Evolutionary conservation across 441 rosid species (phyloP).

Genomic region (Populus tomentosa): DNA sequence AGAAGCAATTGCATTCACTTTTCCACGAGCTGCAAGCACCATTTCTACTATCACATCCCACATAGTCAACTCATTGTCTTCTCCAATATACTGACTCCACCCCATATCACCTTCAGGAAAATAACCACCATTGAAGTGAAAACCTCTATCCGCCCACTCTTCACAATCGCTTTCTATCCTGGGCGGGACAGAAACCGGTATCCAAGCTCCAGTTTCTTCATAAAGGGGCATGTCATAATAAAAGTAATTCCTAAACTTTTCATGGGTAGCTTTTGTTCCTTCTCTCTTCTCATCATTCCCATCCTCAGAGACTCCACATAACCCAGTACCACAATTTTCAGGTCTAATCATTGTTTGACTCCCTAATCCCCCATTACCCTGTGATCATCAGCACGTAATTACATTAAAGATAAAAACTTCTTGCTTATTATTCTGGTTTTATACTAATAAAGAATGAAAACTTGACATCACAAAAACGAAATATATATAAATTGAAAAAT

Average conservation of each 20-base stretch:
- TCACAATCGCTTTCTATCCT: slow-evolving; percentile 67
- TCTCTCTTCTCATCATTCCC: slow-evolving; percentile 17
- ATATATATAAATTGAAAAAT: neutral
- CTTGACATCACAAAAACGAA: neutral
- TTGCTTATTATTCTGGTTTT: too few species aligned
- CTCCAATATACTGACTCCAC: slow-evolving; percentile 56
- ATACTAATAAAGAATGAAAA: neutral
- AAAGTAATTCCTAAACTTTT: slow-evolving; percentile 64
- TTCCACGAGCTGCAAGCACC: slow-evolving; percentile 84
- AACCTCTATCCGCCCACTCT: slow-evolving; percentile 60
- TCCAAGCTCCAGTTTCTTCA: slow-evolving; percentile 92
- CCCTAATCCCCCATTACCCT: slow-evolving; percentile 18
- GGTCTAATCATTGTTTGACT: slow-evolving; percentile 3
- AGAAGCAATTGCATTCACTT: slow-evolving; percentile 62
- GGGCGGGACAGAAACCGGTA: slow-evolving; percentile 97
- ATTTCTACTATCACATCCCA: slow-evolving; percentile 91
- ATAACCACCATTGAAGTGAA: slow-evolving; percentile 61
- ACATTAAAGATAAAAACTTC: neutral
- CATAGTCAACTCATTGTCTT: slow-evolving; percentile 83
- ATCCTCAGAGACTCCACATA: slow-evolving; percentile 12
- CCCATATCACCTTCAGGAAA: slow-evolving; percentile 92
- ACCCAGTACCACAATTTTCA: slow-evolving; percentile 22
- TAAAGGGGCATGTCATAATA: slow-evolving; percentile 68
- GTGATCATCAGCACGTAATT: neutral
- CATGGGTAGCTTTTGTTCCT: slow-evolving; percentile 7